These are phyloP conservation scores for Astrephomene gubernaculifera DNA, from an alignment of 139 green algal species.

Conservation along the genomic window DNA sequence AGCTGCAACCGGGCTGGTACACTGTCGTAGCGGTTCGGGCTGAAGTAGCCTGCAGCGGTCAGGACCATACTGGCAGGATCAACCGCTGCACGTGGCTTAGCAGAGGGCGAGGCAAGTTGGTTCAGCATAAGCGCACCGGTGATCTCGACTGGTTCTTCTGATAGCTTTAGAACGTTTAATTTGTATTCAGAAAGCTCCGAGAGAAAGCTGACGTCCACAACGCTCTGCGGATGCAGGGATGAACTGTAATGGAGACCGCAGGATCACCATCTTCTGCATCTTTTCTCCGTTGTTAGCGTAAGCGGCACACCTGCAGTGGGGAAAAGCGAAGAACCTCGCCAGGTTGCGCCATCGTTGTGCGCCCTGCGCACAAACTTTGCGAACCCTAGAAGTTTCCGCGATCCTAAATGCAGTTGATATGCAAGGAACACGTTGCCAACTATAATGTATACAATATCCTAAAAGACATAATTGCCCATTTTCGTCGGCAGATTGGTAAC, in stretches of 20 bases:
- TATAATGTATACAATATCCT: too few species aligned
- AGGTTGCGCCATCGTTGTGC: slow-evolving; percentile 1
- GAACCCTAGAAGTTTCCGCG: too few species aligned
- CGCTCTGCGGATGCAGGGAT: slow-evolving; percentile 69
- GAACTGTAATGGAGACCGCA: not conserved
- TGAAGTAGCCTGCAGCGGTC: slow-evolving; percentile 42
- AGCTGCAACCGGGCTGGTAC: slow-evolving; percentile 53
- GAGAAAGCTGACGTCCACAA: slow-evolving; percentile 89
- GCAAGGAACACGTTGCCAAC: too few species aligned
- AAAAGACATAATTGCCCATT: too few species aligned
- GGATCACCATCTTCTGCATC: not conserved
- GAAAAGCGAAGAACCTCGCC: slow-evolving; percentile 28
- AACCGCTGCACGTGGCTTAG: not conserved
- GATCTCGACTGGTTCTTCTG: slow-evolving; percentile 54
- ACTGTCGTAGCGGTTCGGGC: slow-evolving; percentile 47
- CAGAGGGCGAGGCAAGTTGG: not conserved
- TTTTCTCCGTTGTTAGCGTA: not conserved
- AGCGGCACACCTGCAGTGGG: slow-evolving; percentile 46
- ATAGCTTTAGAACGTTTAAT: slow-evolving; percentile 62
- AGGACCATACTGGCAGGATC: not conserved
- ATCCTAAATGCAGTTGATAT: too few species aligned
- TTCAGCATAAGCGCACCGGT: slow-evolving; percentile 10
- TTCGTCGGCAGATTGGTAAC: too few species aligned
- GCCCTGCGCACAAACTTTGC: too few species aligned
- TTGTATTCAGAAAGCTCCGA: slow-evolving; percentile 77